phyloP scores from a whole-genome alignment of 805 yeast genomes.

The Wickerhamiella spandovensis region DNA sequence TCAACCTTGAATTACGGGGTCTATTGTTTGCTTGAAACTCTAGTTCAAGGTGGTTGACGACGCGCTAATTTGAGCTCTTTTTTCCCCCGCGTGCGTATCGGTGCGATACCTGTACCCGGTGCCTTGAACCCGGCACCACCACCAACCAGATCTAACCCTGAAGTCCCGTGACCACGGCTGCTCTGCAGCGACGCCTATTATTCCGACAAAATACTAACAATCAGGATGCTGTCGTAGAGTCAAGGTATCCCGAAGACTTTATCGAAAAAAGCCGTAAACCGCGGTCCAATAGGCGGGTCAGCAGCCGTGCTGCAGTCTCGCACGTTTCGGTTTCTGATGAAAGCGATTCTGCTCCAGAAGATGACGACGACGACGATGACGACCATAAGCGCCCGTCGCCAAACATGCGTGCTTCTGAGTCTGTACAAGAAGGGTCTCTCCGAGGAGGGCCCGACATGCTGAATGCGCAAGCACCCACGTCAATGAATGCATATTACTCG shows the following conservation, averaged over 20 bases:
- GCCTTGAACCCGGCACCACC: too few relatives aligned
- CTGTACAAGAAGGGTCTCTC: background rate
- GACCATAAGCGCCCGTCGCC: conserved; percentile 5
- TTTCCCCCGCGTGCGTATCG: too few relatives aligned
- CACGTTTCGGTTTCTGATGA: background rate
- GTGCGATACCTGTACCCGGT: too few relatives aligned
- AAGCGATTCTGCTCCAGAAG: conserved; percentile 2
- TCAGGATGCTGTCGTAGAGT: conserved; percentile 19
- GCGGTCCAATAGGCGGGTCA: background rate
- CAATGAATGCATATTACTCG: background rate
- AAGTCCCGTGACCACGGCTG: too few relatives aligned
- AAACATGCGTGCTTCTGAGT: background rate
- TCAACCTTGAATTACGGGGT: too few relatives aligned
- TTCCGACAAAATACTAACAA: conserved; percentile 2
- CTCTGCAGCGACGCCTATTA: too few relatives aligned
- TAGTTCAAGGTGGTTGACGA: too few relatives aligned
- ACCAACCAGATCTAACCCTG: too few relatives aligned
- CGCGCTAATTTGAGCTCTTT: too few relatives aligned
- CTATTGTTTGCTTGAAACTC: too few relatives aligned
- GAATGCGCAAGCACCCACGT: background rate
- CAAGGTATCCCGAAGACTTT: conserved; percentile 18
- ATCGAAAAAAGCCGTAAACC: conserved; percentile 2
- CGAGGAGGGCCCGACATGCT: background rate
- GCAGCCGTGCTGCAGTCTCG: conserved; percentile 1
- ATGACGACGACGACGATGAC: conserved; percentile 12